Base-by-base conservation (phyloP, 1,284 basidiomycete genomes). In the Fomitopsis betulina region DNA sequence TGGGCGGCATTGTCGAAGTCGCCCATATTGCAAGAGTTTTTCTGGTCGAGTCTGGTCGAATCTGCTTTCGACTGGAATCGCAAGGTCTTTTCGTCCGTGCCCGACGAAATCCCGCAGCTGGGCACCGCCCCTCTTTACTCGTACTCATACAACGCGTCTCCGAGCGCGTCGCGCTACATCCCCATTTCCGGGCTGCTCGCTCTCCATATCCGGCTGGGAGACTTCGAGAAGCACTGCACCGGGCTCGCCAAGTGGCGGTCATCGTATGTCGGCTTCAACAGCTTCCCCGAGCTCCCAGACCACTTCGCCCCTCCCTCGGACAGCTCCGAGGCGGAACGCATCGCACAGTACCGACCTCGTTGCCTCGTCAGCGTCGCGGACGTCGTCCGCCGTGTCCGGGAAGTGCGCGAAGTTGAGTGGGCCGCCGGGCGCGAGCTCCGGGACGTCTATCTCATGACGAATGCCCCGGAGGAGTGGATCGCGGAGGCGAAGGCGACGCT, bases 171-270 rank as follows among this genome's bases (percentile, higher is more conserved):
- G 45, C 64, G 63, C 21, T 66, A 68, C 60, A 30, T 63, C 19
- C 55, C 58, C 32, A 64, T 76, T 21, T 66, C 70, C 0, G 79
- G 78, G n/a, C 70, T 84, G 2, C 69, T 87, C n/a, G 85, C 78
- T 0, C 65, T 87, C 4, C 85, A 88, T 63, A 64, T 87, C 23
- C 81, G 86, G 5, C 73, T 84, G 35, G 86, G 86, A 4, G 85
- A 87, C 67, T 87, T 79, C 63, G 62, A 71, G 38, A 67, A 70
- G 3, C 84, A 86, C 61, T 87, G 86, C 62, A 39, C 61, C 0
- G 64, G 73, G 58, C 76, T 87, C 39, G 75, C 74, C 0, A 62
- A 69, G 13, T 80, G 75, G 73, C 60, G 60, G 3, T 68, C 79
- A 4, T 62, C 68, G 15, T 81, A 72, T 70, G 68, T 73, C 53